Evolutionary conservation across 805 yeast species (phyloP), one percentile per base, ranked within the genome.

Genomic region (Pichia manshurica): DNA sequence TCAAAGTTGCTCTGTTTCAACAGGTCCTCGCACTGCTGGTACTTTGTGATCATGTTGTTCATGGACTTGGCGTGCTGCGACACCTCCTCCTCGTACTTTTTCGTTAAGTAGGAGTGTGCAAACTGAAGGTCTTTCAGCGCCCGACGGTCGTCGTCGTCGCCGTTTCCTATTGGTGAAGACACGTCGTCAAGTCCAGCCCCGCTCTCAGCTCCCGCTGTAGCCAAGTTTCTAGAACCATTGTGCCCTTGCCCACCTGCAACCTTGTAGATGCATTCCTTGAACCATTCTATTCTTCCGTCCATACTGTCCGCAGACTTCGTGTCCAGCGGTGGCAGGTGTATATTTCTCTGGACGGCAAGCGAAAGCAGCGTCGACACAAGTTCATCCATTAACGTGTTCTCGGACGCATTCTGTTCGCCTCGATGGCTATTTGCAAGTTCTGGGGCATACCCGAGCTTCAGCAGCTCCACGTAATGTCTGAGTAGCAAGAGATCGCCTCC

Each of bases 121-220:
- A 84, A 77, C 53, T 83, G 81, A 45, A 84, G 68, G 60, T 84
- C 93, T 47, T 72, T 75, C 43, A 84, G 66, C 0, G 89, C 88
- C 0, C 84, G 77, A 12, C 28, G 23, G 4, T 44, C 25, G 12
- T 49, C 49, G 10, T 29, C 34, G 4, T n/a, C 37, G 21, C 5
- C 31, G 17, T 38, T 15, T 39, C 16, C 29, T 20, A 8, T 20
- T 4, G 29, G n/a, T n/a, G 7, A 13, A 16, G 17, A 16, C 17
- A n/a, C 23, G n/a, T 22, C 15, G 4, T 10, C 22, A 29, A 9
- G 17, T n/a, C 12, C 22, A 28, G 23, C 25, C 13, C 28, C 38
- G 19, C 15, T 23, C 5, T 9, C n/a, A n/a, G n/a, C n/a, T n/a
- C n/a, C n/a, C n/a, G n/a, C n/a, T n/a, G n/a, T n/a, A n/a, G n/a